Base-by-base conservation (phyloP, 805 yeast genomes). In the Kurtzmaniella fragi region DNA sequence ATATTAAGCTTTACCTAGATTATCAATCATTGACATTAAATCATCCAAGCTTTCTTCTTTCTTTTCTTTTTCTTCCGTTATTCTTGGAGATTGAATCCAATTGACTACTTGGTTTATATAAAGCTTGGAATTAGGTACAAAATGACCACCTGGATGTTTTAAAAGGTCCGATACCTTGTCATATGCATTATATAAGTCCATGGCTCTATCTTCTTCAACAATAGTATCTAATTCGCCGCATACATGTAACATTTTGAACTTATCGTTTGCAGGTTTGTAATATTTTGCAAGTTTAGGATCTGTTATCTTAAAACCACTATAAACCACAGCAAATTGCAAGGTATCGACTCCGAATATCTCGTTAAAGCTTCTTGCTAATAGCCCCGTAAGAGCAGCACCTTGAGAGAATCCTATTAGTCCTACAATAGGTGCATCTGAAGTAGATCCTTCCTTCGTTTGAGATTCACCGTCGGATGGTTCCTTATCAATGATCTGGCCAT, bases 141-240 rank as follows among this genome's bases (percentile, higher is more conserved):
- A 89, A 56, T 91, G 99, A 1, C 98, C 97, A 44, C 99, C 98
- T 8, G 97, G 97, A 54, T 91, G 99, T 46, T 77, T 82, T 42
- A 83, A 68, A 5, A 84, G 64, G 38, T 75, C 74, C 38, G 82
- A 77, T 29, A 73, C 61, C 13, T 75, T 72, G 42, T 56, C 55
- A 36, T 56, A 44, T 17, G 42, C 38, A 14, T 67, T 55, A 41
- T 73, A 78, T 31, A 93, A 65, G 17, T 71, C 70, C 62, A 77
- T 65, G 0, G 90, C 75, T 51, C 95, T 71, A 17, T 77, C 83
- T 20, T 79, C 80, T 7, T 84, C 78, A 5, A 93, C 95, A 20
- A 93, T 82, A 10, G 93, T 83, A 52, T 93, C 99, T 16, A 84
- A 66, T 37, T 89, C 84, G 26, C 99, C 99, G 44, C 82, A 70